Evolutionary conservation across 2,329 filamentous ascomycete genomes (phyloP), one percentile per base, ranked within the genome.

Genomic region (Neopestalotiopsis sp.): DNA sequence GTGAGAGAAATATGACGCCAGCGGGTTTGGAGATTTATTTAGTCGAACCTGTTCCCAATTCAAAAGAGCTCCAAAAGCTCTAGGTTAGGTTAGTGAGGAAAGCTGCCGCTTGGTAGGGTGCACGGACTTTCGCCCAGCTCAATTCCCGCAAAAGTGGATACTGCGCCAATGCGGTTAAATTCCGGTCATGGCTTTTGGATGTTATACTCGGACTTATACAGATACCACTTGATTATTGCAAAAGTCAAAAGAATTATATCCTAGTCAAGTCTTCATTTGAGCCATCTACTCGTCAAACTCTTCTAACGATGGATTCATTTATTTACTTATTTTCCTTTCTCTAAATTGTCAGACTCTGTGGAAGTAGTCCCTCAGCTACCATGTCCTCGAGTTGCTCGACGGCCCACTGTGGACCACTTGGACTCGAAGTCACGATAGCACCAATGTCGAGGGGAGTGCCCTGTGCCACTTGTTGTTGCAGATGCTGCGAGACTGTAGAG

Each of bases 321-420:
- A 17, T 52, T 52, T 52, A 9, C 9, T 52, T 38, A 1, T 40
- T 6, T 40, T 4, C 9, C 14, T 13, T 62, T 40, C 13, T 34
- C 59, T 62, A 62, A n/a, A 38, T 34, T 20, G 59, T 30, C 20
- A 62, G 7, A 24, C 17, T 20, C 20, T 62, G 30, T 40, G 69
- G 70, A 38, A 74, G 30, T 12, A 75, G 28, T 28, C 65, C 66
- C 20, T 72, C 74, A 0, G 69, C 66, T 12, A 71, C 34, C 74
- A 76, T 76, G 34, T 74, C 74, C 59, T 74, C 72, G 7, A 75
- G 66, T 61, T 75, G 73, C 30, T 72, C 52, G 12, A 70, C 65
- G 10, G 67, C 71, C 74, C 74, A 75, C n/a, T 63, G 62, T 30
- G 67, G 70, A 3, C 69, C 73, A 12, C 68, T 68, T 2, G 69